Percentiles rank a stretch among this genome's conserved stretches.
Conservation (phyloP, 2,329 filamentous ascomycete species). For the Alternaria sp. region DNA sequence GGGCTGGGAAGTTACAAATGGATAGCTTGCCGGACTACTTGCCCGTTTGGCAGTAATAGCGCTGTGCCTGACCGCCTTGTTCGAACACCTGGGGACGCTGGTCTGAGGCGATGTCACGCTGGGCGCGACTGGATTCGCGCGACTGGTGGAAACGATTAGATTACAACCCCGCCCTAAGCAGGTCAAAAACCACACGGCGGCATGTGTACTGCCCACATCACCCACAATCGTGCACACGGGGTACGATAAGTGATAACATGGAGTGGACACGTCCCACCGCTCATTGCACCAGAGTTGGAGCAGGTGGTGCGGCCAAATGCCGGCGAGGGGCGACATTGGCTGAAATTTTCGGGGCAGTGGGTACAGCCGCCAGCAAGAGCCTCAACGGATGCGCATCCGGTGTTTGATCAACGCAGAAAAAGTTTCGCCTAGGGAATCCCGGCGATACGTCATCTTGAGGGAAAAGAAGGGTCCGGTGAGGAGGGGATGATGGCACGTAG, state of each 20-base stretch:
- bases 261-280: constrained; percentile 33
- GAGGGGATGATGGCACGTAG: constrained; percentile 6
- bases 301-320: constrained; percentile 24
- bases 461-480: constrained; percentile 25
- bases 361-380: constrained; percentile 31
- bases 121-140: neutral
- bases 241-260: constrained; percentile 17
- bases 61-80: constrained; percentile 12
- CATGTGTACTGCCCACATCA: neutral
- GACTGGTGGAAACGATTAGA: constrained; percentile 14
- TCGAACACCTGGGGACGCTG: constrained; percentile 1
- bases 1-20: constrained; percentile 3
- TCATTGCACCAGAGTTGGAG: constrained; percentile 19
- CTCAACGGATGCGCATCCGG: constrained; percentile 29
- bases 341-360: constrained; percentile 30
- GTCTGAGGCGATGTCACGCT: neutral
- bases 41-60: constrained; percentile 14
- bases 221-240: constrained; percentile 8
- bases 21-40: constrained; percentile 10
- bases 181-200: neutral
- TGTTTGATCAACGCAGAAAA: constrained; percentile 26
- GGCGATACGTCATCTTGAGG: constrained; percentile 34
- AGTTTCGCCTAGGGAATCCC: constrained; percentile 40
- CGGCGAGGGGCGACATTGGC: constrained; percentile 33
- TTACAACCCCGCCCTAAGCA: neutral